Evolutionary conservation across 148 eudicot species (phyloP), one percentile per base, ranked within the genome.

Genomic region (Chenopodium formosanum): DNA sequence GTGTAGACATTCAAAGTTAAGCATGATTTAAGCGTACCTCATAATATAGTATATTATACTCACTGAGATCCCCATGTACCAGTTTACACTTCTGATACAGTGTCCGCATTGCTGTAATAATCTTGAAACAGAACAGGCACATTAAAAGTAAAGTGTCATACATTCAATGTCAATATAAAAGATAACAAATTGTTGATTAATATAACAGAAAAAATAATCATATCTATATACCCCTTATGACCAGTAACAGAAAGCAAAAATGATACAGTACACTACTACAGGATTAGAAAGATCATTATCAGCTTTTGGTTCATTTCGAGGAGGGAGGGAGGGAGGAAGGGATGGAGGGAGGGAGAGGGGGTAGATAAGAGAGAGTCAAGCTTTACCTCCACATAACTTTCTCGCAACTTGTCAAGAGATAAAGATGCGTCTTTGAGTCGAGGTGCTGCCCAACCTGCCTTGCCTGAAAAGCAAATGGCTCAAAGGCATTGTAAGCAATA

Each of bases 51-150:
- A 96, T 89, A 86, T 96, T 96, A 82, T 96, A 96, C 83, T 96
- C 99, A 53, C 99, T 96, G 32, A 96, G 89, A 84, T 96, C 99
- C 76, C 98, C 99, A 86, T 96, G 99, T 76, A 96, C 99, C 68
- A 96, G 91, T 84, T 96, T 96, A 90, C 99, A 96, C 81, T 96
- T 96, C 82, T 96, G 99, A 85, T 94, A 94, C 80, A 96, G 58
- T 10, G 94, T 92, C 69, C 99, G 87, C 99, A 96, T 96, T 29
- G 88, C 87, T 37, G 90, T 85, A 79, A 96, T 90, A 76, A 96
- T 90, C 99, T 96, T 69, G 23, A 80, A 69, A 79, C 25, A 74
- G 58, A 78, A 1, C 32, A 19, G 67, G 37, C 9, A 52, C 9
- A 58, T 19, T 31, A 58, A 4, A 77, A 22, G 75, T 72, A 7